Base-by-base conservation (phyloP, 805 yeast genomes). In the Ogataea parapolymorpha region DNA sequence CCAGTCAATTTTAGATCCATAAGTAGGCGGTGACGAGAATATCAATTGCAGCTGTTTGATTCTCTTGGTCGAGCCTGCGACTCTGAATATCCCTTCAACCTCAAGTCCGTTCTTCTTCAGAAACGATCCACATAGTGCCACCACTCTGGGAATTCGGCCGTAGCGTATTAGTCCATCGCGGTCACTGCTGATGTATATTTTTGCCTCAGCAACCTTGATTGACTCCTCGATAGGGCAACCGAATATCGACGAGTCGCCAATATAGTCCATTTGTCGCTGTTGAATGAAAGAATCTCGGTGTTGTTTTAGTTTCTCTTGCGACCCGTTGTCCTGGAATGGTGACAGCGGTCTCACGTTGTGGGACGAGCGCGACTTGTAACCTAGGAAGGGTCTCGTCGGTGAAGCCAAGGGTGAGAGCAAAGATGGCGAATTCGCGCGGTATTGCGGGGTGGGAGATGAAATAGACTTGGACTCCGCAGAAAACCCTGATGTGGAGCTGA, bases 121-220 rank as follows among this genome's bases (percentile, higher is more conserved):
- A 56, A 66, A 90, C 0, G 85, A 81, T 1, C 98, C 97, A 66
- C 99, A 91, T 52, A 88, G 85, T 12, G 97, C 98, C n/a, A 93
- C 95, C 11, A 93, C 84, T 13, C 88, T 75, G 0, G 99, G 99
- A 14, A 93, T 86, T 39, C 80, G 71, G 16, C 98, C 99, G 59
- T 87, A 93, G 36, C 82, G 79, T 24, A 85, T 76, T 43, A 80
- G 76, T 20, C 80, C 82, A 51, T 80, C 79, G 47, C 79, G 78
- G 54, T 74, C 72, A 48, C 77, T 75, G 32, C 82, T 70, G 6
- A 85, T 77, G 26, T 82, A 76, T 39, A 88, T 85, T 35, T 78
- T 74, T 13, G 90, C 95, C 43, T 81, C 80, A 0, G 98, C 96
- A 45, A 81, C 74, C 25, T 72, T 63, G 35, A 91, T 72, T 12